These are phyloP conservation scores for Kodamaea derodonti DNA, from an alignment of 1,139 yeast genomes.

Conservation along the genomic window DNA sequence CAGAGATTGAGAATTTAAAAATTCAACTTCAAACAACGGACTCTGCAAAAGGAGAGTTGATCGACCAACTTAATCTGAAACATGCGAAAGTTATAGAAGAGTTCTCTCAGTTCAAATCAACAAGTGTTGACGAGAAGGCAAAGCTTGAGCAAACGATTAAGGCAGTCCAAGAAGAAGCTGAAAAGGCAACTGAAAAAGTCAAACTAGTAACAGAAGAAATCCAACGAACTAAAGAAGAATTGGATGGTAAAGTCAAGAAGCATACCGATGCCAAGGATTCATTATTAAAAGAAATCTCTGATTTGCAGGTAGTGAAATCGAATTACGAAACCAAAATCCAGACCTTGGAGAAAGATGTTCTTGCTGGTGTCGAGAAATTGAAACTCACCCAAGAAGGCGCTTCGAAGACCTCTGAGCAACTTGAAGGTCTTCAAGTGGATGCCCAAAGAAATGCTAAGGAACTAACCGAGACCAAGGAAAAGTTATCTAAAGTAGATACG, in stretches of 20 bases:
- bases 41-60: not conserved
- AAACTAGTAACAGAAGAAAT: not conserved
- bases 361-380: not conserved
- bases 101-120: too few species aligned
- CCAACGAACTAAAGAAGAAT: not conserved
- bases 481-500: not conserved
- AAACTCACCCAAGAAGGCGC: not conserved
- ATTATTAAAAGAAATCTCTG: not conserved
- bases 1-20: constrained; percentile 1
- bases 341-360: not conserved
- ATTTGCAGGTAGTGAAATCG: not conserved
- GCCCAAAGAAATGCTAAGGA: not conserved
- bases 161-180: not conserved
- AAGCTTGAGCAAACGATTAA: not conserved
- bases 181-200: not conserved
- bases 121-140: too few species aligned
- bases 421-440: not conserved
- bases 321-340: not conserved
- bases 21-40: not conserved
- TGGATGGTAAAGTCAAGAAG: not conserved
- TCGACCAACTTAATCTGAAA: not conserved
- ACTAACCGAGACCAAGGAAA: not conserved
- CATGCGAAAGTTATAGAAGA: not conserved
- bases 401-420: not conserved
- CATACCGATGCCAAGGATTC: not conserved